Conservation (phyloP, 768 basidiomycete genomes). For the Auriscalpium vulgare region DNA sequence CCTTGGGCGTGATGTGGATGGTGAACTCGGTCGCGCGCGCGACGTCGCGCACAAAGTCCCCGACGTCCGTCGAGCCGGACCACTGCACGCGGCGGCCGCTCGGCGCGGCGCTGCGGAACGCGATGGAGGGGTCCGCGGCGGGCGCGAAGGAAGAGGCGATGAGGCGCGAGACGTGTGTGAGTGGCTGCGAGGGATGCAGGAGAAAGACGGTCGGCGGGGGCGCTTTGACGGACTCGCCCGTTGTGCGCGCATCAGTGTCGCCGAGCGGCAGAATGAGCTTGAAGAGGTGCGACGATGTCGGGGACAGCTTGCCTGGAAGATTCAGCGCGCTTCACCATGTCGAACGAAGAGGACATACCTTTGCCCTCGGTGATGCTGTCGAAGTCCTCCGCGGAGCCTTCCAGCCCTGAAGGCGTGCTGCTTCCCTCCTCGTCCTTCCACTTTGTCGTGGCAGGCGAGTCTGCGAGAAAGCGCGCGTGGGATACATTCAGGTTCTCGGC, state of each 20-base stretch:
- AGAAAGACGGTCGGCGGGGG: slow-evolving; percentile 45
- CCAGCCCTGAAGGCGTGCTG: not conserved
- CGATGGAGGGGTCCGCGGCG: slow-evolving; percentile 28
- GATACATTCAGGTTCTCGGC: slow-evolving; percentile 30
- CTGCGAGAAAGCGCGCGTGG: slow-evolving; percentile 38
- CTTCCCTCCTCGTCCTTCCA: slow-evolving; percentile 22
- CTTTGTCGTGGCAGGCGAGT: slow-evolving; percentile 26
- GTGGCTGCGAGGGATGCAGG: slow-evolving; percentile 61
- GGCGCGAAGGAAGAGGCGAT: slow-evolving; percentile 37
- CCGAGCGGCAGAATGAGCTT: slow-evolving; percentile 52
- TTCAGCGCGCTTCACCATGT: not conserved
- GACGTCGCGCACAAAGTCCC: slow-evolving; percentile 58
- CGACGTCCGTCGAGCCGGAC: slow-evolving; percentile 56
- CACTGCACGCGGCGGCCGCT: slow-evolving; percentile 34
- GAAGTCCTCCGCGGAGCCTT: slow-evolving; percentile 14
- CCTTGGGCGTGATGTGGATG: slow-evolving; percentile 28
- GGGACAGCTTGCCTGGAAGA: slow-evolving; percentile 45
- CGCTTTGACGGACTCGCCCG: not conserved
- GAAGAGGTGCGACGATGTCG: slow-evolving; percentile 59
- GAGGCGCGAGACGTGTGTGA: slow-evolving; percentile 53
- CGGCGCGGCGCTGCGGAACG: slow-evolving; percentile 36
- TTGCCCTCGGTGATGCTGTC: slow-evolving; percentile 21
- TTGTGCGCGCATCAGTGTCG: slow-evolving; percentile 10
- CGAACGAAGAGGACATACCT: slow-evolving; percentile 24
- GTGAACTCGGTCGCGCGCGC: slow-evolving; percentile 47